phyloP scores from a whole-genome alignment of 495 filamentous ascomycete genomes.

The Echria macrotheca region DNA sequence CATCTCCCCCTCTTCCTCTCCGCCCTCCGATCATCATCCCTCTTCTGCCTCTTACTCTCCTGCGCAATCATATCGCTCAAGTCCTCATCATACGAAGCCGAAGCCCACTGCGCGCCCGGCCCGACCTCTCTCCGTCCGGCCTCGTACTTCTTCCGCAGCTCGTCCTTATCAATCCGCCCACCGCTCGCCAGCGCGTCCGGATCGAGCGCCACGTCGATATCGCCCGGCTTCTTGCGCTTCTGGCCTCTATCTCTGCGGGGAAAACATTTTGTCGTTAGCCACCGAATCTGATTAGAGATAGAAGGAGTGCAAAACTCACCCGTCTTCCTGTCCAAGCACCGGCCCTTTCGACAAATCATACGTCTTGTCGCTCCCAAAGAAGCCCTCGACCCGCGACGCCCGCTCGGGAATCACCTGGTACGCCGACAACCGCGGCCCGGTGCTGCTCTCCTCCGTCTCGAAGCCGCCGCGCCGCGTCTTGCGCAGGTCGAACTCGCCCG shows the following conservation, averaged over 20 bases:
- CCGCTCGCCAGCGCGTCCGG: slow-evolving; percentile 64
- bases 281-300: too few species aligned
- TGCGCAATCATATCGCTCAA: slow-evolving; percentile 94
- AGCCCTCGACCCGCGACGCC: slow-evolving; percentile 74
- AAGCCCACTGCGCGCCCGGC: slow-evolving; percentile 58
- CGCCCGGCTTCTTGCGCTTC: slow-evolving; percentile 92
- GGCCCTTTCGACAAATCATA: slow-evolving; percentile 68
- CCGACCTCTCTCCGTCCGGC: slow-evolving; percentile 66
- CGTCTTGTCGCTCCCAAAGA: slow-evolving; percentile 89
- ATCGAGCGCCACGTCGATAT: slow-evolving; percentile 89
- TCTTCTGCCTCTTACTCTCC: slow-evolving; percentile 84
- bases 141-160: slow-evolving; percentile 62
- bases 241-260: slow-evolving; percentile 48
- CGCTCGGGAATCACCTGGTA: slow-evolving; percentile 91
- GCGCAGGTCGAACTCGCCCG: slow-evolving; percentile 85
- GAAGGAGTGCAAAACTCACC: too few species aligned
- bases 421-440: slow-evolving; percentile 58
- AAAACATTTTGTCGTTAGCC: too few species aligned
- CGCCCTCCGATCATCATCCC: slow-evolving; percentile 69
- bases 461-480: slow-evolving; percentile 81
- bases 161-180: slow-evolving; percentile 65
- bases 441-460: slow-evolving; percentile 76
- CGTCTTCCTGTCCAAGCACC: slow-evolving; percentile 76
- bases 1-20: slow-evolving; percentile 34
- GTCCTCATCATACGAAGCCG: slow-evolving; percentile 71